Evolutionary conservation across 208 protist species (phyloP).

Genomic region (Leptomonas seymouri): DNA sequence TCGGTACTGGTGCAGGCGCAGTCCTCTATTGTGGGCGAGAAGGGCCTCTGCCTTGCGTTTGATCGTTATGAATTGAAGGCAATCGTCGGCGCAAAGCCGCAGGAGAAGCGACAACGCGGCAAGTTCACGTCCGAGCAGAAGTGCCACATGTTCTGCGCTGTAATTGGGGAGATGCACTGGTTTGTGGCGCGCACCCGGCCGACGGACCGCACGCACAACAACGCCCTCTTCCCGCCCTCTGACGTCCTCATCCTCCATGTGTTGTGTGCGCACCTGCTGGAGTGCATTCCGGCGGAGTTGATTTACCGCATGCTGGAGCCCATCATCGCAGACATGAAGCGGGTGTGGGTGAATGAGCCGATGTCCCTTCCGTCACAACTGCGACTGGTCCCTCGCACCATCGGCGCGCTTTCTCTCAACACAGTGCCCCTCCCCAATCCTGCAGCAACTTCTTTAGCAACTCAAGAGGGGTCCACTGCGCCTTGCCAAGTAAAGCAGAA

Average conservation of each 20-base stretch:
- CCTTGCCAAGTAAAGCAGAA: not conserved
- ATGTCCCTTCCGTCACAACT: slow-evolving; percentile 85
- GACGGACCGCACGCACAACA: slow-evolving; percentile 89
- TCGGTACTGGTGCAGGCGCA: slow-evolving; percentile 31
- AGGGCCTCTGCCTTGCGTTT: slow-evolving; percentile 52
- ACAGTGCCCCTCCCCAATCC: slow-evolving; percentile 16
- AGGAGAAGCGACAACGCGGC: not conserved
- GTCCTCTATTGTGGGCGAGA: slow-evolving; percentile 34
- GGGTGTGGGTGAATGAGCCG: slow-evolving; percentile 74
- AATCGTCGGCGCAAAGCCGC: slow-evolving; percentile 33
- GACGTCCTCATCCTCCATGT: slow-evolving; percentile 90
- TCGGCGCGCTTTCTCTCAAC: slow-evolving; percentile 52
- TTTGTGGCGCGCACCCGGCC: slow-evolving; percentile 80
- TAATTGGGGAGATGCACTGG: slow-evolving; percentile 87
- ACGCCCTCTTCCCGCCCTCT: slow-evolving; percentile 88
- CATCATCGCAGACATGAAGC: slow-evolving; percentile 46
- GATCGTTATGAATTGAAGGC: slow-evolving; percentile 45
- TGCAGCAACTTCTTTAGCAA: not conserved
- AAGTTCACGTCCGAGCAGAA: slow-evolving; percentile 31
- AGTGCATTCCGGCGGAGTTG: slow-evolving; percentile 81
- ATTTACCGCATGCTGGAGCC: slow-evolving; percentile 59
- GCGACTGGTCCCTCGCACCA: slow-evolving; percentile 56
- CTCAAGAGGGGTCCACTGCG: too few species aligned
- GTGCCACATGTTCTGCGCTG: slow-evolving; percentile 71
- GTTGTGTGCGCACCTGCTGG: slow-evolving; percentile 71